phyloP scores from a whole-genome alignment of 2,329 filamentous ascomycete genomes.

The Ophiostoma fasciatum region DNA sequence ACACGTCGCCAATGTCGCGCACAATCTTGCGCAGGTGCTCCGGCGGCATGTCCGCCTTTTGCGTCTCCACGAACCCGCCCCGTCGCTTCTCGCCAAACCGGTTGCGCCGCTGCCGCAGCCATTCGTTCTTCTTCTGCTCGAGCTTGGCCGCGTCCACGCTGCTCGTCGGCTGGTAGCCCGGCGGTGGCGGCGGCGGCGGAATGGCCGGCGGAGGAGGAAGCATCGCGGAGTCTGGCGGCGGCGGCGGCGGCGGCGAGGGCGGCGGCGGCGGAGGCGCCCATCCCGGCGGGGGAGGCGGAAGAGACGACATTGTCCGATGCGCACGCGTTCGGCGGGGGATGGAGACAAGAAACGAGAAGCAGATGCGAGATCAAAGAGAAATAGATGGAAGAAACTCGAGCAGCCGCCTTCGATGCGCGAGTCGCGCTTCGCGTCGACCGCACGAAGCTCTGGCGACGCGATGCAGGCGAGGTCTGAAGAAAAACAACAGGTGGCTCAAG shows the following conservation, averaged over 20 bases:
- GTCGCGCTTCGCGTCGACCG: no score
- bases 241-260: slow-evolving; percentile 40
- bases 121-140: slow-evolving; percentile 98
- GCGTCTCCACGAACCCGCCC: slow-evolving; percentile 90
- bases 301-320: slow-evolving; percentile 10
- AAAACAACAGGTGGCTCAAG: no score
- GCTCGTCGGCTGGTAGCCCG: slow-evolving; percentile 65
- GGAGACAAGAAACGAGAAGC: no score
- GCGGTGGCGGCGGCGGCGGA: slow-evolving; percentile 59
- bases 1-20: slow-evolving; percentile 96
- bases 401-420: no score
- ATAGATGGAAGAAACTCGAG: no score
- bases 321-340: no score
- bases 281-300: slow-evolving; percentile 37
- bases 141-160: slow-evolving; percentile 87
- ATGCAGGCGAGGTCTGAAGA: no score
- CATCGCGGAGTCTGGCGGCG: slow-evolving; percentile 29
- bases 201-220: slow-evolving; percentile 37
- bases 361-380: no score
- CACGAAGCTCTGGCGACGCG: no score
- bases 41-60: slow-evolving; percentile 97
- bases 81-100: slow-evolving; percentile 95
- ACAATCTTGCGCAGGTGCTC: slow-evolving; percentile 98
- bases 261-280: slow-evolving; percentile 36
- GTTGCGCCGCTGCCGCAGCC: slow-evolving; percentile 80